Conservation (phyloP, 768 basidiomycete genomes). For the Boletus subcaerulescens region DNA sequence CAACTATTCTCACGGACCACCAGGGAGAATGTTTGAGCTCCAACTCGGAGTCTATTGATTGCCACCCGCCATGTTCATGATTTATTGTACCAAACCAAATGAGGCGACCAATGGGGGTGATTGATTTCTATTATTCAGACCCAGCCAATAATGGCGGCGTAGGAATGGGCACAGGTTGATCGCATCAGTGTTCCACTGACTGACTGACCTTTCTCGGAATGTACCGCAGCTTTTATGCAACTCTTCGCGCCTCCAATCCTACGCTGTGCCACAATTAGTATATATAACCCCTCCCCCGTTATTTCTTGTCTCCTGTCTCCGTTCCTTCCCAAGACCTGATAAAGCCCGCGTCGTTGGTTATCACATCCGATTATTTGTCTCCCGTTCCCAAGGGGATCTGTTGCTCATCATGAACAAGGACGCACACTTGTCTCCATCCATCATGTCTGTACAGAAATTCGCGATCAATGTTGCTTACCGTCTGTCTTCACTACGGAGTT, state of each 20-base stretch:
- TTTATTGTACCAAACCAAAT: slow-evolving; percentile 3
- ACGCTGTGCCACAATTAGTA: slow-evolving; percentile 29
- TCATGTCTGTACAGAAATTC: slow-evolving; percentile 23
- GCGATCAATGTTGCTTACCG: slow-evolving; percentile 29
- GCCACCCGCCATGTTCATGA: slow-evolving; percentile 2
- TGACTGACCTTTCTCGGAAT: slow-evolving; percentile 29
- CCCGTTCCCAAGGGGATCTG: slow-evolving; percentile 16
- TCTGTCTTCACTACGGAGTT: slow-evolving; percentile 29
- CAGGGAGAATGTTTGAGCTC: no score
- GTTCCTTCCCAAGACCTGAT: slow-evolving; percentile 8
- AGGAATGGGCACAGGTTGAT: slow-evolving; percentile 15
- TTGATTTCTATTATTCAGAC: neutral
- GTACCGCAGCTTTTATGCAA: slow-evolving; percentile 29
- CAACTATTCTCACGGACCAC: slow-evolving; percentile 11
- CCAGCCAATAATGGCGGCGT: slow-evolving; percentile 8
- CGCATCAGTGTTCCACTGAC: slow-evolving; percentile 7
- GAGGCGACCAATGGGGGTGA: neutral
- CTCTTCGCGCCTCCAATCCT: slow-evolving; percentile 17
- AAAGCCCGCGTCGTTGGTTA: neutral
- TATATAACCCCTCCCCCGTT: slow-evolving; percentile 18
- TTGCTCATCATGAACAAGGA: slow-evolving; percentile 15
- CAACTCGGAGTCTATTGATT: slow-evolving; percentile 10
- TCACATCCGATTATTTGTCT: slow-evolving; percentile 12
- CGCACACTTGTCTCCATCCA: slow-evolving; percentile 10
- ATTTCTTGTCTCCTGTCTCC: slow-evolving; percentile 9